Evolutionary conservation across 768 basidiomycete genomes (phyloP).

Genomic region (Suillus placidus): DNA sequence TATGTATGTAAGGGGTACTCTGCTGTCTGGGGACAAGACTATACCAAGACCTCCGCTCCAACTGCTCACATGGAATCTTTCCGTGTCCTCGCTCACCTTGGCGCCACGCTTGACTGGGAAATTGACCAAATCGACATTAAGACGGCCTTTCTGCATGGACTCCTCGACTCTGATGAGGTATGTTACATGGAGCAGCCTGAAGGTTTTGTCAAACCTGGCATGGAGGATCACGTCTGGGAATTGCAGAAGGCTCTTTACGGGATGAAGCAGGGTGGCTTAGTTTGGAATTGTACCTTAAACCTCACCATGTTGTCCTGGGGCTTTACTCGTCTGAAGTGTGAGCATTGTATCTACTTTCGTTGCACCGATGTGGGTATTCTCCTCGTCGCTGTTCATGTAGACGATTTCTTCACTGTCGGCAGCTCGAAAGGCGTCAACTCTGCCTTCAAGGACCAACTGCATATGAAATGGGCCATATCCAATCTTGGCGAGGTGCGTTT

Average conservation of each 20-base stretch:
- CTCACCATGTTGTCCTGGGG: not conserved
- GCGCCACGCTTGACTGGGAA: slow-evolving; percentile 29
- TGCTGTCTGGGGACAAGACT: not conserved
- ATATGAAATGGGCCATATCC: too few species aligned
- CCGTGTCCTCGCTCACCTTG: too few species aligned
- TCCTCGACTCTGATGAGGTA: slow-evolving; percentile 19
- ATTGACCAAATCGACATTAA: slow-evolving; percentile 43
- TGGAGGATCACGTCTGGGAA: not conserved
- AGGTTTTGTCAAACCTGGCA: not conserved
- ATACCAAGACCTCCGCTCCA: not conserved
- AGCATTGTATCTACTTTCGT: too few species aligned
- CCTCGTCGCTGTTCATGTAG: too few species aligned
- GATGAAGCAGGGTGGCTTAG: slow-evolving; percentile 5
- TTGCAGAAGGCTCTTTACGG: slow-evolving; percentile 1
- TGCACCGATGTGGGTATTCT: too few species aligned
- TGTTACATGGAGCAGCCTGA: slow-evolving; percentile 8
- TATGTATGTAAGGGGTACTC: not conserved
- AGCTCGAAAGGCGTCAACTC: too few species aligned
- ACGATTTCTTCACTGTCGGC: too few species aligned
- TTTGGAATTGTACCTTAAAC: slow-evolving; percentile 6
- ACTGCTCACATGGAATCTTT: too few species aligned
- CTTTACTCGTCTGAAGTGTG: not conserved
- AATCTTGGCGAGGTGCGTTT: too few species aligned
- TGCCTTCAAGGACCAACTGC: too few species aligned
- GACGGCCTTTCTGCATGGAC: slow-evolving; percentile 41